Evolutionary conservation across 108 stramenopile species (phyloP), one percentile per base, ranked within the genome.

Genomic region (Fragilaria radians): DNA sequence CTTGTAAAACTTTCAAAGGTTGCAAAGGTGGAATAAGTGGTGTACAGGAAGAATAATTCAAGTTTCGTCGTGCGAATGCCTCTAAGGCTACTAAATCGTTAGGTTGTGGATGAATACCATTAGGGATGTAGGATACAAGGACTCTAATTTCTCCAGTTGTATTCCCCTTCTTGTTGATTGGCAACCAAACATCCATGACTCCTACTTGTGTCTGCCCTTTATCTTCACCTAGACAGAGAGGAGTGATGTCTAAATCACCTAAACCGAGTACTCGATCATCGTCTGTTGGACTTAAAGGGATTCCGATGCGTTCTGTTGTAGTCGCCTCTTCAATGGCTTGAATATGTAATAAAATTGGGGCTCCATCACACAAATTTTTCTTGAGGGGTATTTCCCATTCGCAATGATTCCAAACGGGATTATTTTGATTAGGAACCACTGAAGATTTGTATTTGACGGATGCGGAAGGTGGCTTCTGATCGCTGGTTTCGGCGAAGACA

Each of bases 31-130:
- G 83, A 11, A 85, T 24, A 3, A 90, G 61, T 32, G 89, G 83
- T 4, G 53, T 32, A 55, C 71, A 78, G 23, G 67, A 73, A 21
- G 62, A 49, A 22, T 66, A 32, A 26, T 48, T 21, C 18, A 57
- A 48, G 42, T 76, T 67, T 32, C 82, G 86, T 21, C 90, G 64
- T 9, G 90, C 90, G 74, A 88, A 92, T 0, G 81, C 76, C 65
- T 92, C 90, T 26, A 92, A 74, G 7, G 86, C 85, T 3, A 87
- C 86, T 27, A 83, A 61, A 65, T 92, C 90, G 54, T 82, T 65
- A 2, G 28, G 62, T 56, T 83, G 76, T 0, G 90, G 90, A 45
- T 72, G 42, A 72, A 92, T 75, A 27, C 90, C 90, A 60, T 80
- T 60, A 1, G 90, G 86, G 18, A 74, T 63, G 52, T 92, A 92